Conservation (phyloP, 2,329 filamentous ascomycete species). For the Ophiocordyceps sinensis region DNA sequence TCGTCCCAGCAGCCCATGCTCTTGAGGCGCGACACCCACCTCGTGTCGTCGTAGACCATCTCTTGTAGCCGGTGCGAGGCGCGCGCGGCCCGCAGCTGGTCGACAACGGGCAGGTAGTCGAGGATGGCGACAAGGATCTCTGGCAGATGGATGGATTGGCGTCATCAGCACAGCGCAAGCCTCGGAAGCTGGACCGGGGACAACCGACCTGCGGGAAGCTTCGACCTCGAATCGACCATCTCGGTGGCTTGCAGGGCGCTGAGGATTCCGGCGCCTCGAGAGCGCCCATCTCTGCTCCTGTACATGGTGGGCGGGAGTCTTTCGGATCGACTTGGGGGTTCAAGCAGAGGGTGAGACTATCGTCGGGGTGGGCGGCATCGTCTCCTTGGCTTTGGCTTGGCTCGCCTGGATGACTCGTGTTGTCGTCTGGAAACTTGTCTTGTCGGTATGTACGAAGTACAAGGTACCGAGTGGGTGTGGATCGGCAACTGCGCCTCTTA, state of each 20-base stretch:
- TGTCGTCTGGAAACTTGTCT: no score
- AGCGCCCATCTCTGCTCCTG: slow-evolving; percentile 24
- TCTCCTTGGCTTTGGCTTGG: neutral
- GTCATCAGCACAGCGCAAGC: neutral
- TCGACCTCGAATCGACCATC: slow-evolving; percentile 64
- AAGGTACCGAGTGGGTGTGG: no score
- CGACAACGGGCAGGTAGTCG: slow-evolving; percentile 73
- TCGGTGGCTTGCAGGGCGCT: slow-evolving; percentile 66
- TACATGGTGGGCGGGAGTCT: slow-evolving; percentile 19
- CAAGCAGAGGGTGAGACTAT: neutral
- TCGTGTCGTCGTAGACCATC: slow-evolving; percentile 96
- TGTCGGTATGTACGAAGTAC: no score
- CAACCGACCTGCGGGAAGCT: slow-evolving; percentile 62
- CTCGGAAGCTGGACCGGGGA: neutral
- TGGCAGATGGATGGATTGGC: slow-evolving; percentile 13
- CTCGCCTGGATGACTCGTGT: neutral
- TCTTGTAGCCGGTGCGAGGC: slow-evolving; percentile 79
- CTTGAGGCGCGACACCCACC: slow-evolving; percentile 79
- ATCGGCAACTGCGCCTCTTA: no score
- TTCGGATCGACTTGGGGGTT: neutral
- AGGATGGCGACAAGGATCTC: slow-evolving; percentile 82
- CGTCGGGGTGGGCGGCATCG: neutral
- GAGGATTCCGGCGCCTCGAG: slow-evolving; percentile 43
- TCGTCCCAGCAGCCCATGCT: slow-evolving; percentile 92
- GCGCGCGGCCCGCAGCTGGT: slow-evolving; percentile 74